Conservation (phyloP, 352 stramenopile species). For the Aphanomyces invadans region DNA sequence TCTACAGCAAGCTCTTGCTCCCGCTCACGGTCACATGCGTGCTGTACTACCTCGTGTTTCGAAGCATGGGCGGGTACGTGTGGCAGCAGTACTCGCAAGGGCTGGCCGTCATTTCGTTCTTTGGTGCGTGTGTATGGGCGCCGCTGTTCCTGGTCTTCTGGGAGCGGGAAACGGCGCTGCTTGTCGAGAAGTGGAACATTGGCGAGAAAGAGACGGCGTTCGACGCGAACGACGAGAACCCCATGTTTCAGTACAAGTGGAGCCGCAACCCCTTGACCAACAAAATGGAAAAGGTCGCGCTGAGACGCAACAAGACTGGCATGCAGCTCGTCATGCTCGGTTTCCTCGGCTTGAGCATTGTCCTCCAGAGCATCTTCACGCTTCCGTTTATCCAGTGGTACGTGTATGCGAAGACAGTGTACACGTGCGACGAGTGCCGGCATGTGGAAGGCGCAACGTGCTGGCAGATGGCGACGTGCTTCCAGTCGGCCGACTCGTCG, state of each 20-base stretch:
- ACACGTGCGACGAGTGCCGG: constrained; percentile 51
- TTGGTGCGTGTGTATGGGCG: constrained; percentile 72
- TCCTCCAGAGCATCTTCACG: constrained; percentile 75
- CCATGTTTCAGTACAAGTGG: constrained; percentile 79
- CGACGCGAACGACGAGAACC: constrained; percentile 81
- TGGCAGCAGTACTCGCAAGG: constrained; percentile 74
- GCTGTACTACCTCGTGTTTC: constrained; percentile 71
- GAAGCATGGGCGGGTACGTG: constrained; percentile 42
- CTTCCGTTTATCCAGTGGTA: constrained; percentile 87
- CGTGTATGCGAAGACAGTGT: constrained; percentile 81
- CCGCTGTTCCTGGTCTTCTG: constrained; percentile 78
- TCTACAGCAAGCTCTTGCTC: constrained; percentile 82
- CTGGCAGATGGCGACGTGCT: constrained; percentile 80
- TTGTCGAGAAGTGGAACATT: constrained; percentile 85
- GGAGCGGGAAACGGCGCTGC: constrained; percentile 77
- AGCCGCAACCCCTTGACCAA: constrained; percentile 79
- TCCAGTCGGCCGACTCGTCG: constrained; percentile 54
- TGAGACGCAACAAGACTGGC: constrained; percentile 74
- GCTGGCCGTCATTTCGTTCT: constrained; percentile 54
- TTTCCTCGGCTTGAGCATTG: constrained; percentile 62
- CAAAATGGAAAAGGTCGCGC: constrained; percentile 83
- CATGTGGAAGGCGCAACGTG: constrained; percentile 36
- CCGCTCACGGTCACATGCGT: constrained; percentile 56
- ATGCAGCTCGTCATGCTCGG: constrained; percentile 83
- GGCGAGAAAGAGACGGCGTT: constrained; percentile 77